Conservation (phyloP, 352 stramenopile species). For the Lagenidium giganteum region DNA sequence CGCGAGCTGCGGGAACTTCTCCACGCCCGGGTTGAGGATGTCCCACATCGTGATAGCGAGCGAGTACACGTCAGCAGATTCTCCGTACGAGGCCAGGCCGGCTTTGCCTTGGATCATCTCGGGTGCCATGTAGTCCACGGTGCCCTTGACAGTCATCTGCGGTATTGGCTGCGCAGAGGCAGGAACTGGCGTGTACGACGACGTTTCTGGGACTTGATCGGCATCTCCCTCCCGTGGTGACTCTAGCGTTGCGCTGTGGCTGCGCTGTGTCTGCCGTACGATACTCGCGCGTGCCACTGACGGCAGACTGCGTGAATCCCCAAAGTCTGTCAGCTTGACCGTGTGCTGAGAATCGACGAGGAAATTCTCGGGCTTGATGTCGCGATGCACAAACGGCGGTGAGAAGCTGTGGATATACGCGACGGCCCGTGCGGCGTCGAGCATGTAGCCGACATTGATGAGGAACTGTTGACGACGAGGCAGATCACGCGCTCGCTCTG, state of each 20-base stretch:
- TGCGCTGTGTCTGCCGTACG: too few relatives aligned
- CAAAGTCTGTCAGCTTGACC: constrained; percentile 61
- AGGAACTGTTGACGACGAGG: constrained; percentile 26
- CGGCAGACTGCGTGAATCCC: constrained; percentile 41
- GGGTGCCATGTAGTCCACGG: constrained; percentile 79
- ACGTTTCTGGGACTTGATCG: too few relatives aligned
- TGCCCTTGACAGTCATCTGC: constrained; percentile 80
- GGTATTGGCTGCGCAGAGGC: too few relatives aligned
- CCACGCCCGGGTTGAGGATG: constrained; percentile 46
- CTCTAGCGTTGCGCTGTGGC: too few relatives aligned
- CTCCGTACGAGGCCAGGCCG: constrained; percentile 52
- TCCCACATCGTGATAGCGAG: constrained; percentile 81
- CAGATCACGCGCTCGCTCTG: neutral
- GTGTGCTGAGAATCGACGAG: constrained; percentile 37
- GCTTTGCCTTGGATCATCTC: constrained; percentile 74
- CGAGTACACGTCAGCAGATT: constrained; percentile 67
- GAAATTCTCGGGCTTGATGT: constrained; percentile 71
- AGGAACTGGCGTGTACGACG: neutral
- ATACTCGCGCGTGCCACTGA: constrained; percentile 4
- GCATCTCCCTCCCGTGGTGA: too few relatives aligned
- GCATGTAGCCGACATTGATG: constrained; percentile 59
- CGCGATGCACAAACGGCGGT: constrained; percentile 60
- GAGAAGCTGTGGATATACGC: constrained; percentile 73
- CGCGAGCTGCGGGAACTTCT: constrained; percentile 54
- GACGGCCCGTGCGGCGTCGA: constrained; percentile 53